Percentiles rank a stretch among this genome's conserved stretches.
phyloP scores from a whole-genome alignment of 352 stramenopile genomes.

The Pythium myriotylum region DNA sequence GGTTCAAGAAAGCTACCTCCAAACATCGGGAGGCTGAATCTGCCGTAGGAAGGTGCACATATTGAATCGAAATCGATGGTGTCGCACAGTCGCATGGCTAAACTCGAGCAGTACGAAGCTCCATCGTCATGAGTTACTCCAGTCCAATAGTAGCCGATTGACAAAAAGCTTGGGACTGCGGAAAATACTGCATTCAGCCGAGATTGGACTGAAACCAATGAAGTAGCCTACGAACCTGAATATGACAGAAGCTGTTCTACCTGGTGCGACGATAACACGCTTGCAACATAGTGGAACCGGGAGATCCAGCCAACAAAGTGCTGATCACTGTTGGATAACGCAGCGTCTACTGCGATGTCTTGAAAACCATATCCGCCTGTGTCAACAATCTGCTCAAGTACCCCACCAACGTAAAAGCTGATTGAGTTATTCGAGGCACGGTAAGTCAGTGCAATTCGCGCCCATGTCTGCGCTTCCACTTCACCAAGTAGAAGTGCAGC shows the following conservation, averaged over 20 bases:
- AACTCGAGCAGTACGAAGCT: constrained; percentile 26
- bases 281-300: constrained; percentile 47
- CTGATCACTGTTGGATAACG: constrained; percentile 27
- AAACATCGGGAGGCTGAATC: constrained; percentile 8
- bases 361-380: constrained; percentile 14
- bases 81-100: constrained; percentile 43
- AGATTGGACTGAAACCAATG: too few relatives aligned
- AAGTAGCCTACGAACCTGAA: constrained; percentile 41
- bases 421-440: constrained; percentile 8
- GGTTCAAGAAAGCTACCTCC: constrained; percentile 12
- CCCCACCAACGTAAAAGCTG: constrained; percentile 20
- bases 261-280: constrained; percentile 37
- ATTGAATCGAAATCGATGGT: constrained; percentile 42
- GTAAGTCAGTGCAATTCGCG: constrained; percentile 22
- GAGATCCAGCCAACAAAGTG: constrained; percentile 50
- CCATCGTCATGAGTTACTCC: constrained; percentile 13
- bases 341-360: constrained; percentile 11
- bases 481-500: not conserved
- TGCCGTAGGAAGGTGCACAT: constrained; percentile 18
- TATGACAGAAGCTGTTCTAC: constrained; percentile 40
- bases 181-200: too few relatives aligned
- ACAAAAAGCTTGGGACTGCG: constrained; percentile 26
- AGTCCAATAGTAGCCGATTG: not conserved
- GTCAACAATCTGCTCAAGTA: not conserved
- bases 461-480: constrained; percentile 11